Base-by-base conservation (phyloP, 2,329 filamentous ascomycete genomes). In the Endoconidiophora polonica region DNA sequence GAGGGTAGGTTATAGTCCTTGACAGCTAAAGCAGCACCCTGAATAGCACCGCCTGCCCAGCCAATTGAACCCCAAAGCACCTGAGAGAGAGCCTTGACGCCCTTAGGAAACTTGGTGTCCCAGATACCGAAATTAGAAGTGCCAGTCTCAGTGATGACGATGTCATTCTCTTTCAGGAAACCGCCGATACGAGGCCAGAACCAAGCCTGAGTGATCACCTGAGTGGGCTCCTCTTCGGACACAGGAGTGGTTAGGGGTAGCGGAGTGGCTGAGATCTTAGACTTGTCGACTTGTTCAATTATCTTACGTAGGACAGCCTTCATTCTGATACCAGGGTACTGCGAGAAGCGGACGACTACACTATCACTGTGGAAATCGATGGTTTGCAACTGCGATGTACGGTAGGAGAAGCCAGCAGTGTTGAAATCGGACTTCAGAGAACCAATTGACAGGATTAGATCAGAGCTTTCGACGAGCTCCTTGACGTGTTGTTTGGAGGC, bases 111-210 rank as follows among this genome's bases (percentile, higher is more conserved):
- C 40, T 76, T 75, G 3, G 86, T 88, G 52, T 88, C 84, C 77
- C 83, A 86, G 58, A 91, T 84, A 50, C 87, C 87, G 62, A 93
- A 90, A 66, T 87, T 90, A 52, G 86, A 72, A 0, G 87, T 94
- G 38, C 86, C 87, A 2, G 86, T 94, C 63, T 93, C 87, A 0
- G 86, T 90, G 46, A 94, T 74, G 49, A 94, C 69, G 51, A 93
- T 76, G 58, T 94, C 87, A 43, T 79, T 71, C 49, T 79, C 69
- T 49, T 73, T 70, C 7, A 94, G 66, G 70, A 83, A 93, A 54
- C 79, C 71, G 37, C 83, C 80, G 14, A 91, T 68, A 38, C 74
- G 75, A 0, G 83, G 82, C 85, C 86, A 94, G 62, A 94, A 73
- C 70, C 75, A 86, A 14, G 73, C 72, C 61, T 87, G 83, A 7